These are phyloP conservation scores for Xylariaceae sp. DNA, from an alignment of 2,329 filamentous ascomycete species.

Conservation along the genomic window DNA sequence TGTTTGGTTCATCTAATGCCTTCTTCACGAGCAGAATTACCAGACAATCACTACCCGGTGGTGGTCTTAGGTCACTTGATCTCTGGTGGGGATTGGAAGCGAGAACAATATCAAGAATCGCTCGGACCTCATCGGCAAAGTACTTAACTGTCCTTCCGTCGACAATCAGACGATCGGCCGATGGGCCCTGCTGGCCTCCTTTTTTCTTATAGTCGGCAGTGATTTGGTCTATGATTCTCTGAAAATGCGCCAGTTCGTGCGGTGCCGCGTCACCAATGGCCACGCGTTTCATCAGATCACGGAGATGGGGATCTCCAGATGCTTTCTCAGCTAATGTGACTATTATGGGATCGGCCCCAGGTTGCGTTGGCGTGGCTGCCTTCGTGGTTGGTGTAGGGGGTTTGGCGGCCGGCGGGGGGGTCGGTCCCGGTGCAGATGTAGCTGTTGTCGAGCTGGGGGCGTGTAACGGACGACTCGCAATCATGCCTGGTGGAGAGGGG, in stretches of 20 bases:
- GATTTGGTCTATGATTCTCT: slow-evolving; percentile 79
- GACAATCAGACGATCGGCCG: slow-evolving; percentile 57
- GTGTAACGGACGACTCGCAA: slow-evolving; percentile 28
- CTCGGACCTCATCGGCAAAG: slow-evolving; percentile 61
- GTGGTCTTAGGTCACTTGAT: slow-evolving; percentile 55
- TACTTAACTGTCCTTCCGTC: slow-evolving; percentile 61
- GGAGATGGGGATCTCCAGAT: slow-evolving; percentile 70
- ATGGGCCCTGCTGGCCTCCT: slow-evolving; percentile 54
- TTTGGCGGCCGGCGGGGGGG: slow-evolving; percentile 28
- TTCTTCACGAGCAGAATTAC: slow-evolving; percentile 60
- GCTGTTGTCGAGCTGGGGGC: slow-evolving; percentile 24
- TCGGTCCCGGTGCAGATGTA: slow-evolving; percentile 15
- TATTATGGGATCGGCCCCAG: slow-evolving; percentile 72
- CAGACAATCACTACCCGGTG: slow-evolving; percentile 57
- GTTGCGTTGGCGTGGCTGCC: slow-evolving; percentile 36
- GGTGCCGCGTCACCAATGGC: slow-evolving; percentile 73
- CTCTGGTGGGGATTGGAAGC: slow-evolving; percentile 60
- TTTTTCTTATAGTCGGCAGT: slow-evolving; percentile 61
- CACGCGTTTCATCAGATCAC: slow-evolving; percentile 81
- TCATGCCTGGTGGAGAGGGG: slow-evolving; percentile 31
- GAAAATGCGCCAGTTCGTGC: slow-evolving; percentile 74
- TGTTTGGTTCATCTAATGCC: slow-evolving; percentile 55
- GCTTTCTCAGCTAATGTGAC: slow-evolving; percentile 77
- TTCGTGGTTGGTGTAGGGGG: slow-evolving; percentile 23
- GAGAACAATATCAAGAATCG: slow-evolving; percentile 62